Base-by-base conservation (phyloP, 345 rosid species). In the Anastatica hierochuntica region DNA sequence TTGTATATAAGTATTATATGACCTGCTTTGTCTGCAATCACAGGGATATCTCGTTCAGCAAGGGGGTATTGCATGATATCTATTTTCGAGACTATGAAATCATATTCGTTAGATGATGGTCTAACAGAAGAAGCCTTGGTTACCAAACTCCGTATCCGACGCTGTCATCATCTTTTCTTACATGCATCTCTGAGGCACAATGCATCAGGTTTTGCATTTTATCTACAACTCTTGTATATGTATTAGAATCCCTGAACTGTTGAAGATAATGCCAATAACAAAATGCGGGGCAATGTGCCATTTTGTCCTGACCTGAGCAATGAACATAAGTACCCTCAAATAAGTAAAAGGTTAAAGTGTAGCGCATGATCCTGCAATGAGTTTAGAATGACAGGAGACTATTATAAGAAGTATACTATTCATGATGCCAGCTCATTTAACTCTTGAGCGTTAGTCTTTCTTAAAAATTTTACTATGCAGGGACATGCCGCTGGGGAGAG, bases 401-500 rank as follows among this genome's bases (percentile, higher is more conserved):
- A 17, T 45, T 21, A 29, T 6, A 13, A 53, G 8, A 9, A 56
- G 13, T 5, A 14, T 7, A 17, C 6, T 66, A n/a, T 29, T 55
- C 4, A 11, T 19, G 9, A 24, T 53, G 19, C 14, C 43, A 29
- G 36, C 27, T 68, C 56, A 30, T 8, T 41, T 14, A 19, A 13
- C 4, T 35, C 24, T 18, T 55, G 9, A 56, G 51, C 17, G 20
- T 10, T 9, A 23, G 16, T 20, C 15, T 40, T 16, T 10, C 16
- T 51, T 29, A 30, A 16, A 13, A 14, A 29, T 2, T 10, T 14
- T 49, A 36, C 20, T 26, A 14, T 66, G 57, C 66, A 92, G 98
- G 95, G 56, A 92, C 96, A 10, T 79, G 77, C 42, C 80, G 85
- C n/a, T 92, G 98, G 98, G 95, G 96, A 69, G 98, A 88, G 72